These are phyloP conservation scores for Ceraceosorus guamensis DNA, from an alignment of 1,284 basidiomycete genomes.

Conservation along the genomic window DNA sequence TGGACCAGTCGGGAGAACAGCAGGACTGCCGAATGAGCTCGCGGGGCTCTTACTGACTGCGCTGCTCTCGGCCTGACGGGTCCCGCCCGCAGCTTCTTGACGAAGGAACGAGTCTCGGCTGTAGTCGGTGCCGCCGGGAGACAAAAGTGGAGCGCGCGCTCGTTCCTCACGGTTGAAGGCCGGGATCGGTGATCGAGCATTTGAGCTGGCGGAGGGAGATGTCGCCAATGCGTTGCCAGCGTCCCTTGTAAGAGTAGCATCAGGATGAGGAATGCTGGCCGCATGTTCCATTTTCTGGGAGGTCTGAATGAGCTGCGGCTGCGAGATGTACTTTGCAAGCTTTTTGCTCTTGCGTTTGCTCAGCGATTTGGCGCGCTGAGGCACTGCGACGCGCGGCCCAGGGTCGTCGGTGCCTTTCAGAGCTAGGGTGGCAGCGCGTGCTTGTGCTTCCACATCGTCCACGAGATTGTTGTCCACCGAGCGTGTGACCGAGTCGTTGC, in stretches of 20 bases:
- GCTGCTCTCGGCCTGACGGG: too few relatives aligned
- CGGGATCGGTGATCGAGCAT: too few relatives aligned
- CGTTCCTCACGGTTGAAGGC: too few relatives aligned
- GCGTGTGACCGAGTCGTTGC: not conserved
- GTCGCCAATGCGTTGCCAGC: slow-evolving; percentile 8
- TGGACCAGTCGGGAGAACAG: too few relatives aligned
- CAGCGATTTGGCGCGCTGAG: slow-evolving; percentile 27
- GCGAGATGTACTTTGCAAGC: slow-evolving; percentile 30
- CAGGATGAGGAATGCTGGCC: slow-evolving; percentile 11
- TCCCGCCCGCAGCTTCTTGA: too few relatives aligned
- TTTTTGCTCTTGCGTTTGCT: slow-evolving; percentile 27
- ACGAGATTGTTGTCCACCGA: slow-evolving; percentile 10
- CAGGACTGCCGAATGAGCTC: too few relatives aligned
- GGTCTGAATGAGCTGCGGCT: slow-evolving; percentile 36
- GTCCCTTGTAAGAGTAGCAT: slow-evolving; percentile 1
- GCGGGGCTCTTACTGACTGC: too few relatives aligned
- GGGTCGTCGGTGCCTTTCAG: slow-evolving; percentile 30
- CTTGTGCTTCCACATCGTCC: slow-evolving; percentile 37
- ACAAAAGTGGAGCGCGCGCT: too few relatives aligned
- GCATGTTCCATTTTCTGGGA: slow-evolving; percentile 32
- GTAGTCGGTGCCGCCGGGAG: too few relatives aligned
- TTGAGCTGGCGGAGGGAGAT: too few relatives aligned
- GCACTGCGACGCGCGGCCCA: slow-evolving; percentile 12
- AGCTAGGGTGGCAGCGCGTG: slow-evolving; percentile 31
- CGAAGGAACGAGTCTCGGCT: too few relatives aligned